Evolutionary conservation across 352 stramenopile genomes (phyloP).

Genomic region (Phytophthora boehmeriae): DNA sequence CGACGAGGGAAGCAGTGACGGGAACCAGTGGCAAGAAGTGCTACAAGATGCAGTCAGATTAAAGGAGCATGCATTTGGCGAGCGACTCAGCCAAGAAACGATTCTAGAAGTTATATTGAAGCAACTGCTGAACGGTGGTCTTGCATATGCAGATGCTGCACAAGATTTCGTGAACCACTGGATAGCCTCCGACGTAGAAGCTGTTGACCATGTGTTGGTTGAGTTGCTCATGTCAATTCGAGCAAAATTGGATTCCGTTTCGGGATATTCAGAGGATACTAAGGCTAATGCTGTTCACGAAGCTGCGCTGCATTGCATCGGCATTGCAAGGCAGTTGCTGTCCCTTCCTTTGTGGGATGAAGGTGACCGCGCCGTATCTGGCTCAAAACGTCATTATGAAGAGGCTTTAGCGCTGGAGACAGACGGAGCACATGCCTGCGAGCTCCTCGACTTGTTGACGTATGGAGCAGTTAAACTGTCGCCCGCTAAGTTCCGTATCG

Average conservation of each 20-base stretch:
- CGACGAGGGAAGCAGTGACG: slow-evolving; percentile 13
- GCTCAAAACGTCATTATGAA: slow-evolving; percentile 32
- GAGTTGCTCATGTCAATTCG: slow-evolving; percentile 42
- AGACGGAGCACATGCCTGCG: slow-evolving; percentile 44
- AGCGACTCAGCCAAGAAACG: slow-evolving; percentile 54
- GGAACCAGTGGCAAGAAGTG: slow-evolving; percentile 55
- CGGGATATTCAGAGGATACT: slow-evolving; percentile 37
- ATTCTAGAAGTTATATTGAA: slow-evolving; percentile 63
- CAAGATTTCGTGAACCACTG: slow-evolving; percentile 61
- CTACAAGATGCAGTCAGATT: slow-evolving; percentile 69
- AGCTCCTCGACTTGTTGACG: slow-evolving; percentile 65
- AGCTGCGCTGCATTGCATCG: slow-evolving; percentile 37
- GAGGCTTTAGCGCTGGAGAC: slow-evolving; percentile 34
- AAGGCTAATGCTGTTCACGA: slow-evolving; percentile 33
- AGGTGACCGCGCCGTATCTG: slow-evolving; percentile 21
- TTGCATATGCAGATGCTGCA: slow-evolving; percentile 29
- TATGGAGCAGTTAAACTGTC: slow-evolving; percentile 57
- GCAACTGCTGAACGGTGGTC: slow-evolving; percentile 46
- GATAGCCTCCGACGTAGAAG: slow-evolving; percentile 50
- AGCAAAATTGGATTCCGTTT: slow-evolving; percentile 37
- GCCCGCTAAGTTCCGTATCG: slow-evolving; percentile 29
- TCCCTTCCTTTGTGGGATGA: slow-evolving; percentile 36
- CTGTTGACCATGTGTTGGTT: slow-evolving; percentile 48
- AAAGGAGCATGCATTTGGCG: slow-evolving; percentile 75
- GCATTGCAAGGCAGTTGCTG: slow-evolving; percentile 41